Base-by-base conservation (phyloP, 352 stramenopile species). In the Phytophthora pini region DNA sequence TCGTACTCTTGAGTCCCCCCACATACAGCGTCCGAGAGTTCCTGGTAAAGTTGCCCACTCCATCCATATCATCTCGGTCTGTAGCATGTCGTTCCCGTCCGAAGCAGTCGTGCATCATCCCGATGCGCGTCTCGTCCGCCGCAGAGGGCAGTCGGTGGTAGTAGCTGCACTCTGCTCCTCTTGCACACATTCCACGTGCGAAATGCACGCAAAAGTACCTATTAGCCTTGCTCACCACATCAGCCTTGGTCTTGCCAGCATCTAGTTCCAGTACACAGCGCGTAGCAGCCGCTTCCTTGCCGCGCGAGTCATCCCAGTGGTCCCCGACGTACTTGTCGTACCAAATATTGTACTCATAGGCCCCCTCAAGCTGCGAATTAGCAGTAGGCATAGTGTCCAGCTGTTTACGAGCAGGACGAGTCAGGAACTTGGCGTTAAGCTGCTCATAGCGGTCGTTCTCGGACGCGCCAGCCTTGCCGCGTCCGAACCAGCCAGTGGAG, bases 301-400 rank as follows among this genome's bases (percentile, higher is more conserved):
- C 79, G 46, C 89, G 85, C 40, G 88, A 71, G 68, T 97, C 84
- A 68, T 79, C 77, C 91, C 89, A 97, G 66, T 97, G 82, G 62
- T 98, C 93, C 7, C 93, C 94, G 22, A 96, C 76, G 75, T 93
- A 98, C 76, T 96, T 97, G 64, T 94, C 89, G 75, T 98, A 98
- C 92, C 92, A 98, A 49, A 98, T 98, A 62, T 98, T 98, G 84
- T 98, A 98, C 73, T 98, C 92, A 54, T 97, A 89, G 22, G 87
- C 89, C 26, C 94, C 94, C 72, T 98, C 92, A 11, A 97, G 65
- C 45, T 89, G 91, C 24, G 90, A 89, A 48, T 95, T 95, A 45
- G 77, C 82, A 12, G 79, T 90, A 24, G 86, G 83, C 77, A 97
- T 93, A 57, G 82, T 80, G n/a, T 98, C 92, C 52, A 97, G 71